phyloP scores from a whole-genome alignment of 768 basidiomycete genomes.

The Rhizopogon roseolus region DNA sequence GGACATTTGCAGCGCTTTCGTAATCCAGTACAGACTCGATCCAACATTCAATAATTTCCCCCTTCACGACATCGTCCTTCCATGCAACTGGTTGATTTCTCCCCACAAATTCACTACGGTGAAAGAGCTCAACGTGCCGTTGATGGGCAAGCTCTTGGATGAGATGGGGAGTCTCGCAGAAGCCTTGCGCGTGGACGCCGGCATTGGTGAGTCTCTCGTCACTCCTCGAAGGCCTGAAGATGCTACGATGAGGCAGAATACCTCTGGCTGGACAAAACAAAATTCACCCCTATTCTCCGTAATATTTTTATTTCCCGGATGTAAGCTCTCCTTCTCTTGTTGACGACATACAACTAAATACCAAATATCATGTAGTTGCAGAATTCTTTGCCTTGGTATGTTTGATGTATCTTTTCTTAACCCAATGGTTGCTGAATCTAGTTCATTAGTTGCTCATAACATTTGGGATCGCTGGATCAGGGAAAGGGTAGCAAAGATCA shows the following conservation, averaged over 20 bases:
- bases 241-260: not conserved
- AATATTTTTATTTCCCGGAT: conserved; percentile 42
- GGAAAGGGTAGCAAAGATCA: conserved; percentile 2
- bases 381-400: conserved; percentile 44
- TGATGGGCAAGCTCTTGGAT: conserved; percentile 8
- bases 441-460: conserved; percentile 30
- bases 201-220: conserved; percentile 19
- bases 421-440: not conserved
- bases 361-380: conserved; percentile 32
- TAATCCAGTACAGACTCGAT: conserved; percentile 29
- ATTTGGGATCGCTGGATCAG: not conserved
- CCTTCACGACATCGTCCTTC: conserved; percentile 47
- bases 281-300: conserved; percentile 18
- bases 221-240: not conserved
- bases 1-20: conserved; percentile 35
- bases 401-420: conserved; percentile 1
- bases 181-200: conserved; percentile 22
- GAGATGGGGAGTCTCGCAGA: conserved; percentile 22
- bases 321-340: conserved; percentile 26
- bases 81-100: conserved; percentile 45
- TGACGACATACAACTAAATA: not conserved
- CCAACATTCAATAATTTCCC: not conserved
- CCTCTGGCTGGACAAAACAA: conserved; percentile 7
- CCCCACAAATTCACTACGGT: conserved; percentile 10
- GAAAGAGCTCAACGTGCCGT: conserved; percentile 6